Percentiles rank a stretch among this genome's conserved stretches.
These are phyloP conservation scores for Niebla homalea DNA, from an alignment of 495 filamentous ascomycete species.

Conservation along the genomic window DNA sequence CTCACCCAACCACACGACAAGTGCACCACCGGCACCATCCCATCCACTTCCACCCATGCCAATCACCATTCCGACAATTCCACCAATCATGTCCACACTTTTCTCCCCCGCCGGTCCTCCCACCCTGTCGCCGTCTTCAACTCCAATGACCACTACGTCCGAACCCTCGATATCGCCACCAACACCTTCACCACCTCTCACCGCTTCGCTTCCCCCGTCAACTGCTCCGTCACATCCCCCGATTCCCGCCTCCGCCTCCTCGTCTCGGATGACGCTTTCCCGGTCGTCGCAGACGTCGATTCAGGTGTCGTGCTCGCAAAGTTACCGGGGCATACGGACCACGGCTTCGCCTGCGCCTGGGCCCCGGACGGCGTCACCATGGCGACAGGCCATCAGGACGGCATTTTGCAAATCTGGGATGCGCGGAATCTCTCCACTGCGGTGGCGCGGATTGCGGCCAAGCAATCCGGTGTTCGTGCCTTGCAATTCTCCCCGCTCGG, in stretches of 20 bases:
- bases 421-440: slow-evolving; percentile 54
- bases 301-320: slow-evolving; percentile 40
- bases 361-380: slow-evolving; percentile 76
- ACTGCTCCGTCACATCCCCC: slow-evolving; percentile 72
- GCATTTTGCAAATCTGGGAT: slow-evolving; percentile 73
- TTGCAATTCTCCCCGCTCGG: slow-evolving; percentile 74
- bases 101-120: slow-evolving; percentile 40
- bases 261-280: slow-evolving; percentile 50
- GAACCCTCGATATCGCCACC: slow-evolving; percentile 58
- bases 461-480: slow-evolving; percentile 65
- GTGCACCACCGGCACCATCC: slow-evolving; percentile 51
- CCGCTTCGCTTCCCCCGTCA: slow-evolving; percentile 55
- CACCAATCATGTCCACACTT: slow-evolving; percentile 74
- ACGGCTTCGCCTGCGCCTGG: slow-evolving; percentile 85
- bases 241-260: slow-evolving; percentile 68
- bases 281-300: slow-evolving; percentile 51
- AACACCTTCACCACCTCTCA: slow-evolving; percentile 48
- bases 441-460: slow-evolving; percentile 52
- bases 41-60: slow-evolving; percentile 15
- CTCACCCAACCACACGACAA: slow-evolving; percentile 28
- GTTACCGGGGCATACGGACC: slow-evolving; percentile 63
- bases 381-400: slow-evolving; percentile 86
- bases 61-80: slow-evolving; percentile 43
- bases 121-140: slow-evolving; percentile 61
- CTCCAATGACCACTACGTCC: slow-evolving; percentile 68